Evolutionary conservation across 345 rosid genomes (phyloP).

Genomic region (Salix brachista): DNA sequence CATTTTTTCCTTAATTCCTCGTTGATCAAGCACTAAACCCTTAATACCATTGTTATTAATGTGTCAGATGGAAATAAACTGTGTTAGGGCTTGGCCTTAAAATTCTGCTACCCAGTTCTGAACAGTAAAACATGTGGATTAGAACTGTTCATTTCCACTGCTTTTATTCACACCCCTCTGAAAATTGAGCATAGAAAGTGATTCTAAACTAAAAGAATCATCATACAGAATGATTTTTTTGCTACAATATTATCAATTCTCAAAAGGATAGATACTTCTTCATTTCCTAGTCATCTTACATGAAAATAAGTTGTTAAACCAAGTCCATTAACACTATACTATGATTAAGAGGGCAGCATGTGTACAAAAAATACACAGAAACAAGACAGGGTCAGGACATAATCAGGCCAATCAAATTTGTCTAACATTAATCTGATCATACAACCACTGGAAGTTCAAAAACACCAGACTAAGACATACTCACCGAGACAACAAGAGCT

Average conservation of each 20-base stretch:
- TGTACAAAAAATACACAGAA: neutral
- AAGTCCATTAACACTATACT: neutral
- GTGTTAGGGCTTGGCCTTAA: neutral
- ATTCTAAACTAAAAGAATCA: neutral
- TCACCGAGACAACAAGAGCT: constrained; percentile 90
- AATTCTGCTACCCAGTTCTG: neutral
- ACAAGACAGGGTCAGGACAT: neutral
- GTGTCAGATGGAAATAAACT: neutral
- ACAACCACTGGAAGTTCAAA: neutral
- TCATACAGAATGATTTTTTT: neutral
- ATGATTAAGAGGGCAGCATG: neutral
- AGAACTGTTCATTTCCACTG: neutral
- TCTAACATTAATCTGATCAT: neutral
- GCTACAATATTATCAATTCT: neutral
- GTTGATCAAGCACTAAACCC: neutral
- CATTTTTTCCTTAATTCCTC: neutral
- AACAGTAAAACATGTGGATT: neutral
- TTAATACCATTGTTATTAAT: neutral
- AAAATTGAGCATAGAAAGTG: neutral
- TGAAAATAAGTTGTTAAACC: neutral
- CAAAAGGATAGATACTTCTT: neutral
- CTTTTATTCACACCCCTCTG: neutral
- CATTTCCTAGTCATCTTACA: neutral
- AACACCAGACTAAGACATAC: neutral
- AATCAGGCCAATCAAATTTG: neutral